phyloP scores from a whole-genome alignment of 257 asterid genomes.

The Coffea canephora region DNA sequence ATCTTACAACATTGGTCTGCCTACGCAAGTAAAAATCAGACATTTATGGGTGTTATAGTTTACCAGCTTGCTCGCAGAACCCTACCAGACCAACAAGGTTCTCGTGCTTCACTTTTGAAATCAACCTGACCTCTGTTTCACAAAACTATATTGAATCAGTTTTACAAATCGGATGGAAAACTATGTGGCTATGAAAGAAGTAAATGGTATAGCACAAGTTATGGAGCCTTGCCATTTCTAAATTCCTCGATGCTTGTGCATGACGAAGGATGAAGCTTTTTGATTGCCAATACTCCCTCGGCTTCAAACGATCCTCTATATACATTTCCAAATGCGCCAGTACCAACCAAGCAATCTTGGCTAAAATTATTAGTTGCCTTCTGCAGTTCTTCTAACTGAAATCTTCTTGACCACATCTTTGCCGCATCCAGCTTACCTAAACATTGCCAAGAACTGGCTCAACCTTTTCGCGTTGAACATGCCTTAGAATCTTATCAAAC shows the following conservation, averaged over 20 bases:
- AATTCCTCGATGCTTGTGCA: conserved; percentile 62
- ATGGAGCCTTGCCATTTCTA: conserved; percentile 51
- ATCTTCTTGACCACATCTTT: conserved; percentile 41
- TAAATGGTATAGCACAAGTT: neutral
- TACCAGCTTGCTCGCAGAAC: conserved; percentile 65
- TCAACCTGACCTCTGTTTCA: conserved; percentile 58
- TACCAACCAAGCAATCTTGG: conserved; percentile 49
- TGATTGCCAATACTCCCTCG: conserved; percentile 54
- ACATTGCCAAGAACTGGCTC: neutral
- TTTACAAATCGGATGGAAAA: neutral
- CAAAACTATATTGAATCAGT: neutral
- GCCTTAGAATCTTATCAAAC: neutral
- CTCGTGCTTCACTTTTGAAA: conserved; percentile 63
- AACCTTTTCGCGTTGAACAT: neutral
- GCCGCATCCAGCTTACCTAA: conserved; percentile 45
- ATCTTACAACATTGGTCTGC: neutral
- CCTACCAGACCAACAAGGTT: conserved; percentile 72
- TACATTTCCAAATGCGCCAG: conserved; percentile 71
- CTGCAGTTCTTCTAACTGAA: conserved; percentile 47
- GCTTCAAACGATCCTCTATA: conserved; percentile 52
- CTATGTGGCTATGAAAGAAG: neutral
- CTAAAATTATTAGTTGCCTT: conserved; percentile 74
- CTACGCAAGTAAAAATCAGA: neutral
- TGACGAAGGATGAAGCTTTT: conserved; percentile 54
- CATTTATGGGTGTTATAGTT: neutral